A percentile compares a stretch with the other conserved stretches of the same genome.
phyloP scores from a whole-genome alignment of 2,329 filamentous ascomycete species.

The Diaporthe sp. region DNA sequence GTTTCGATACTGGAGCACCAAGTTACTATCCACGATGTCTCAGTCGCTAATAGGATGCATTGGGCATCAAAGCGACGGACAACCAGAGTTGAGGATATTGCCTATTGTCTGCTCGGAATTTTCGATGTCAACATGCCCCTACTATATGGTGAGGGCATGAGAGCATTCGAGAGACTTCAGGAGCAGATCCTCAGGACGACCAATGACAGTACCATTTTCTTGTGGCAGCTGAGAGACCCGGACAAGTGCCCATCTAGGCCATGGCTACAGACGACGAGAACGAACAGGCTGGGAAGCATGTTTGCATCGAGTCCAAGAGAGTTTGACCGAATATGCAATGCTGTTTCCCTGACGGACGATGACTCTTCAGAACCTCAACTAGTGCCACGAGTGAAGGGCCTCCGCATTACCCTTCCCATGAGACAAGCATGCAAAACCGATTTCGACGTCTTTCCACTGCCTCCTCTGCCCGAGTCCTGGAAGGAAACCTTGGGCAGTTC shows the following conservation, averaged over 20 bases:
- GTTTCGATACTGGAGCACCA: slow-evolving; percentile 30
- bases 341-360: neutral
- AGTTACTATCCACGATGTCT: slow-evolving; percentile 26
- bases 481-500: neutral
- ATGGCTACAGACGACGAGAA: neutral
- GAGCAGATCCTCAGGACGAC: slow-evolving; percentile 40
- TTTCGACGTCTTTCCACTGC: neutral
- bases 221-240: neutral
- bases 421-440: neutral
- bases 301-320: neutral
- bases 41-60: neutral
- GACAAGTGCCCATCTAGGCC: no score
- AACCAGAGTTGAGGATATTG: neutral
- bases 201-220: slow-evolving; percentile 42
- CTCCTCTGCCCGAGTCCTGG: neutral
- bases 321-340: neutral
- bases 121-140: slow-evolving; percentile 19
- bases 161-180: slow-evolving; percentile 1
- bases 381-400: neutral
- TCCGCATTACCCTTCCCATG: neutral
- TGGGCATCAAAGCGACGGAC: slow-evolving; percentile 1
- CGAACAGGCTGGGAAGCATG: neutral
- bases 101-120: slow-evolving; percentile 8
- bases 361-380: neutral
- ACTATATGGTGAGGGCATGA: slow-evolving; percentile 20